Evolutionary conservation across 2,329 filamentous ascomycete species (phyloP).

Genomic region (Thielaviopsis punctulata): DNA sequence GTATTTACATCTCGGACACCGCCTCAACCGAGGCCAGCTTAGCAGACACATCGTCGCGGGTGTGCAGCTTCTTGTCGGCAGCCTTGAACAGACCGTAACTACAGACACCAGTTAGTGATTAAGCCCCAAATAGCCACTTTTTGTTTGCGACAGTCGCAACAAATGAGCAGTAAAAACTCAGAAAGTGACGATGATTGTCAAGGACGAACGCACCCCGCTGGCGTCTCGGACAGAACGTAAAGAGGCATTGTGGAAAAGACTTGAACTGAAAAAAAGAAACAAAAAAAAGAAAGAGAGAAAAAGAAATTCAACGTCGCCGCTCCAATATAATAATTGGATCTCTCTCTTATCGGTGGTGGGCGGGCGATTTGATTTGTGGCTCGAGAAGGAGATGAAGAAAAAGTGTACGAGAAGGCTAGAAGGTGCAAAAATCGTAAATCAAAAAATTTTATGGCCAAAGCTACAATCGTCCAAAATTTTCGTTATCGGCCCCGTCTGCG

Average conservation of each 20-base stretch:
- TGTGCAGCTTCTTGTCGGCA: slow-evolving; percentile 94
- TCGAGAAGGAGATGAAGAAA: slow-evolving; percentile 8
- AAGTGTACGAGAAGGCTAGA: slow-evolving; percentile 9
- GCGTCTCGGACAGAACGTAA: slow-evolving; percentile 87
- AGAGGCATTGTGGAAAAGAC: slow-evolving; percentile 29
- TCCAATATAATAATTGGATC: slow-evolving; percentile 6
- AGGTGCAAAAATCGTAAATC: slow-evolving; percentile 9
- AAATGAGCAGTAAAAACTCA: neutral
- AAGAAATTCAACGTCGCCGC: slow-evolving; percentile 1
- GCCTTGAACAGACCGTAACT: slow-evolving; percentile 98
- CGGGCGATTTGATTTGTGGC: slow-evolving; percentile 3
- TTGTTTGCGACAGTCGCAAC: neutral
- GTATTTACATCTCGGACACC: slow-evolving; percentile 62
- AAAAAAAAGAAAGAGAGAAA: slow-evolving; percentile 4
- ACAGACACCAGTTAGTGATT: slow-evolving; percentile 13
- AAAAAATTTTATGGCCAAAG: slow-evolving; percentile 12
- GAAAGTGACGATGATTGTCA: neutral
- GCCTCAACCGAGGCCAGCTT: slow-evolving; percentile 68
- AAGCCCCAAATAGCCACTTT: neutral
- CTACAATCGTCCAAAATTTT: slow-evolving; percentile 13
- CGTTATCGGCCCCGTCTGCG: slow-evolving; percentile 11
- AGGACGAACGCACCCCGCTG: slow-evolving; percentile 45
- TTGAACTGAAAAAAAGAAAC: slow-evolving; percentile 1
- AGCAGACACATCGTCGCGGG: slow-evolving; percentile 61
- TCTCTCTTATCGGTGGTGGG: slow-evolving; percentile 5